These are phyloP conservation scores for Vitellaria paradoxa DNA, from an alignment of 179 eudicot genomes.

Conservation along the genomic window DNA sequence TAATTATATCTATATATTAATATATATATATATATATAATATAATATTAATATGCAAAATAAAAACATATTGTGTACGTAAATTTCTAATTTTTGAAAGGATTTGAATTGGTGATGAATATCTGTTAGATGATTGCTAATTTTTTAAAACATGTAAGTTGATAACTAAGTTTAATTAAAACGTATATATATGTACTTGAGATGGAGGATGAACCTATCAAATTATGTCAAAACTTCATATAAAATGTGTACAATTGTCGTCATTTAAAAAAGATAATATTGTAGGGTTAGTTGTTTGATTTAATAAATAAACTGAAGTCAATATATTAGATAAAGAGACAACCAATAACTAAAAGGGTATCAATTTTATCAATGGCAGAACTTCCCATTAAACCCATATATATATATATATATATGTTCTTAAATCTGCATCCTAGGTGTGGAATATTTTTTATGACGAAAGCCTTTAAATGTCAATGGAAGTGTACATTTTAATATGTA, in stretches of 20 bases:
- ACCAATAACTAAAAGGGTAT: neutral
- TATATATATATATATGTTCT: neutral
- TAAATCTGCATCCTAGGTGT: neutral
- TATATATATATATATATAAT: too few relatives aligned
- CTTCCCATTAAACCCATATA: neutral
- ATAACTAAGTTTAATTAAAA: neutral
- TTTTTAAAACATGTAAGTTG: neutral
- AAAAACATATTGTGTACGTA: neutral
- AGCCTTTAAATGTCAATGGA: constrained; percentile 5
- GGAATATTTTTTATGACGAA: neutral
- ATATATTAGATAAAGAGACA: neutral
- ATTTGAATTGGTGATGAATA: neutral
- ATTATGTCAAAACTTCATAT: neutral
- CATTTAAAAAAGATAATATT: neutral
- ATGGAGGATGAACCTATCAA: neutral
- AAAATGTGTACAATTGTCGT: neutral
- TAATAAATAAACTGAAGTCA: constrained; percentile 3
- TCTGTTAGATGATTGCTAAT: neutral
- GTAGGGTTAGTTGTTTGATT: neutral
- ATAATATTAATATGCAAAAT: neutral
- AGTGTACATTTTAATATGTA: neutral
- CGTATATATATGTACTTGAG: neutral
- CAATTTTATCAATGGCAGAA: neutral
- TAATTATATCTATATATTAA: too few relatives aligned
- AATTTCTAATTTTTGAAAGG: neutral